A percentile compares a stretch with the other conserved stretches of the same genome.
These are phyloP conservation scores for Plasmodium vinckei DNA, from an alignment of 169 alveolate genomes.

Conservation along the genomic window DNA sequence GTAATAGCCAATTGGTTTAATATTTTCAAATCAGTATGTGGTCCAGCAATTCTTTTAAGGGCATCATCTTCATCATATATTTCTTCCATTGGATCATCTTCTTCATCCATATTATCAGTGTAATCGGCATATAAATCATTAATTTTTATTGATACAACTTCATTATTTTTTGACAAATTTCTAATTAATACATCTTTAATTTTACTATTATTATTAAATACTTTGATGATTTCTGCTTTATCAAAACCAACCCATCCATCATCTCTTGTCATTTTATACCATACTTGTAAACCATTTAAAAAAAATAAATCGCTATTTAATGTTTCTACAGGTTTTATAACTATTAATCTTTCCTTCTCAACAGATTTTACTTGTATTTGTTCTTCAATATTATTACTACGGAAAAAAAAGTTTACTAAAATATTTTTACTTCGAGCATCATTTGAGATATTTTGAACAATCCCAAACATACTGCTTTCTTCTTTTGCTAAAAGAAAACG, in stretches of 20 bases:
- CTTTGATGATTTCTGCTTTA: conserved; percentile 65
- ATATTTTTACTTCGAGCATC: conserved; percentile 63
- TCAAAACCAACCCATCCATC: conserved; percentile 77
- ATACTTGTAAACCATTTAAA: conserved; percentile 62
- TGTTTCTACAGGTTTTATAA: conserved; percentile 55
- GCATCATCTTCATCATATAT: conserved; percentile 39
- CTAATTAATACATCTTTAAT: conserved; percentile 55
- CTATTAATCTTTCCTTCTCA: conserved; percentile 58
- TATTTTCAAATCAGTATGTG: conserved; percentile 85
- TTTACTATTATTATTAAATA: conserved; percentile 55
- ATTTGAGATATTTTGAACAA: conserved; percentile 70
- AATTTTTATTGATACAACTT: conserved; percentile 70
- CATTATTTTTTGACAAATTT: conserved; percentile 72
- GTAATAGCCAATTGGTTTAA: conserved; percentile 88
- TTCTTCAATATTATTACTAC: conserved; percentile 53
- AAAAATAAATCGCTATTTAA: conserved; percentile 53
- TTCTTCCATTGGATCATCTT: conserved; percentile 57
- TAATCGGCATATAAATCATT: conserved; percentile 75
- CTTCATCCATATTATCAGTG: conserved; percentile 10
- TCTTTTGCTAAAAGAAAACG: conserved; percentile 74
- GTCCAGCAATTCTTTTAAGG: conserved; percentile 80
- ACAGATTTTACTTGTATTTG: conserved; percentile 75
- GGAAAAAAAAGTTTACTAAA: conserved; percentile 46
- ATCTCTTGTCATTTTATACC: conserved; percentile 73
- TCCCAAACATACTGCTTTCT: conserved; percentile 78